Evolutionary conservation across 768 basidiomycete species (phyloP), one percentile per base, ranked within the genome.

Genomic region (Boletus rubescentipes): DNA sequence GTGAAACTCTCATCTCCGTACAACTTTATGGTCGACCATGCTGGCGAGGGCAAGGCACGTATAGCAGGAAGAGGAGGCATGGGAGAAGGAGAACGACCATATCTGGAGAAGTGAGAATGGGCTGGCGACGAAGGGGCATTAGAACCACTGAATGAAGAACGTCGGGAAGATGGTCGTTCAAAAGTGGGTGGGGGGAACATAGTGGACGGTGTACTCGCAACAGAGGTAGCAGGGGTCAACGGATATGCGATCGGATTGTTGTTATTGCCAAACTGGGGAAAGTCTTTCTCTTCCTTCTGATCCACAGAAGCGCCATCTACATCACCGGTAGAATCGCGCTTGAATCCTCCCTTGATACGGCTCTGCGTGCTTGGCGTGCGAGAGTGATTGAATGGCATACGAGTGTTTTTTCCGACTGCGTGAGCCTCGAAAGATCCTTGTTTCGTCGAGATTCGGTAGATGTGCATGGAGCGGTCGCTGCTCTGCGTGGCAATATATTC

Each of bases 401-500:
- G 82, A 12, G 86, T 81, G 66, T 96, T 96, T 73, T 89, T 91
- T 26, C 93, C 93, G 8, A 97, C 81, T 2, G 94, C 90, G 61
- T 97, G 91, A 9, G 89, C 89, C 67, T 96, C 93, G 61, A 96
- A 86, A 9, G 77, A 72, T n/a, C 91, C 90, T 41, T 87, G 82
- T 54, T 89, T 88, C 51, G 83, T 83, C 9, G 84, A 82, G 60
- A 98, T 85, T 57, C 82, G 82, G 72, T 98, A 93, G 61, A 99
- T 85, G 68, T 98, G 93, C 84, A 98, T 96, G 20, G 93, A 89
- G 42, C 96, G 82, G 72, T 99, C 97, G 64, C 89, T 92, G 70
- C 91, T 93, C 67, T 99, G 97, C 0, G 97, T 98, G 4, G 97
- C 95, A 56, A 99, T 91, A 67, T 90, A 98, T 70, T 97, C 93